Base-by-base conservation (phyloP, 257 asterid genomes). In the Datura wrightii region DNA sequence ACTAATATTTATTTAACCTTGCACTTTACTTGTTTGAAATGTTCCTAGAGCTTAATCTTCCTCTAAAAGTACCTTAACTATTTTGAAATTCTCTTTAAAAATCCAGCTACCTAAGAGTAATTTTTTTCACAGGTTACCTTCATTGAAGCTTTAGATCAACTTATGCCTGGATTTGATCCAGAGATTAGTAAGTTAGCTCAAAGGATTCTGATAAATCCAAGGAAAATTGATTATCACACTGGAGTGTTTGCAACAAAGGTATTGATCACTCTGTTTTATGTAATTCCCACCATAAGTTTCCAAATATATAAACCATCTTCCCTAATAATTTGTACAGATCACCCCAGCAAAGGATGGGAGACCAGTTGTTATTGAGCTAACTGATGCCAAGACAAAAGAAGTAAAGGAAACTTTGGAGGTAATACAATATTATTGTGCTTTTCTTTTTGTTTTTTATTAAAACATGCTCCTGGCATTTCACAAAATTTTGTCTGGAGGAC, bases 231-330 rank as follows among this genome's bases (percentile, higher is more conserved):
- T 83, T 93, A 89, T 79, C 92, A 93, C 85, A 94, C 97, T 72
- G 96, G 98, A 82, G 98, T 95, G 65, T 95, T 95, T 85, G 99
- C 99, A 82, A 94, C 95, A 88, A 95, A 95, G 99, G 99, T 95
- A 88, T 70, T 86, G 13, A 39, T 60, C 55, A 36, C 10, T 78
- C 82, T 31, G 2, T 52, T 24, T 76, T 14, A 31, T 4, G 31
- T 34, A 14, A 34, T 4, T 14, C 3, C 16, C 14, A 52, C 13
- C 11, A 78, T 48, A 31, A 78, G 46, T 78, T 78, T 15, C 15
- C 82, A 31, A 14, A 52, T 50, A 42, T 4, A 10, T 11, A 62
- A 42, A 44, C 70, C 79, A 79, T 69, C 14, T 58, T 82, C 31
- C 16, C 82, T 31, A 14, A 50, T 31, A 36, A 53, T 60, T 34